These are phyloP conservation scores for Plasmodium relictum DNA, from an alignment of 169 alveolate genomes.

Conservation along the genomic window DNA sequence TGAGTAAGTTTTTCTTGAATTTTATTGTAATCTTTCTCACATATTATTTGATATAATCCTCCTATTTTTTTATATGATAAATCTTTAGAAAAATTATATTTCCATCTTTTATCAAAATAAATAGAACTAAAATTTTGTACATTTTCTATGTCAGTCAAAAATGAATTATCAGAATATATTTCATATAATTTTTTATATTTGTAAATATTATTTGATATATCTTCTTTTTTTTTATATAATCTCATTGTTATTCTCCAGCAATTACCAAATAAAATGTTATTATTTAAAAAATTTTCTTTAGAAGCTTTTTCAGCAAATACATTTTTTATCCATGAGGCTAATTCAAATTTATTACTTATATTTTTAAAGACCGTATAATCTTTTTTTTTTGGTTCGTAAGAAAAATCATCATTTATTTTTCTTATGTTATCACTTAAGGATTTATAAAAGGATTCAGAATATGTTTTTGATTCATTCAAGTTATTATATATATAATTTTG, in stretches of 20 bases:
- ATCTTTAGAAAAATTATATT: slow-evolving; percentile 36
- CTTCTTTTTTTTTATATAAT: slow-evolving; percentile 47
- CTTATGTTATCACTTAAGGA: slow-evolving; percentile 37
- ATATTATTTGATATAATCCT: slow-evolving; percentile 79
- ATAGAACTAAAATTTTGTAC: slow-evolving; percentile 24
- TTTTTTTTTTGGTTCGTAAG: slow-evolving; percentile 68
- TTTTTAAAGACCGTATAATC: slow-evolving; percentile 45
- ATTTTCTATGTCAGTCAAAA: slow-evolving; percentile 49
- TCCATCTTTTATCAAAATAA: slow-evolving; percentile 40
- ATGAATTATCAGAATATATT: slow-evolving; percentile 74
- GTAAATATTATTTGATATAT: slow-evolving; percentile 25
- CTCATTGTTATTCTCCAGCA: slow-evolving; percentile 77
- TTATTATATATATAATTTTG: slow-evolving; percentile 44
- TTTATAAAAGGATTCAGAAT: slow-evolving; percentile 40
- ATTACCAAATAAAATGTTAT: slow-evolving; percentile 57
- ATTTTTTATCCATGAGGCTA: slow-evolving; percentile 60
- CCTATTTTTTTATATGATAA: slow-evolving; percentile 75
- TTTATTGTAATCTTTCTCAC: slow-evolving; percentile 77
- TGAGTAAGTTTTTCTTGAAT: slow-evolving; percentile 77
- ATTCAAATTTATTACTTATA: slow-evolving; percentile 30
- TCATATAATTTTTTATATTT: slow-evolving; percentile 63
- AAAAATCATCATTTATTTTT: slow-evolving; percentile 56
- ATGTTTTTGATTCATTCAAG: slow-evolving; percentile 33
- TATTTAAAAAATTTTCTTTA: slow-evolving; percentile 35
- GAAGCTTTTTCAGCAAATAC: slow-evolving; percentile 28